Base-by-base conservation (phyloP, 495 filamentous ascomycete genomes). In the Podospora pseudoanserina region DNA sequence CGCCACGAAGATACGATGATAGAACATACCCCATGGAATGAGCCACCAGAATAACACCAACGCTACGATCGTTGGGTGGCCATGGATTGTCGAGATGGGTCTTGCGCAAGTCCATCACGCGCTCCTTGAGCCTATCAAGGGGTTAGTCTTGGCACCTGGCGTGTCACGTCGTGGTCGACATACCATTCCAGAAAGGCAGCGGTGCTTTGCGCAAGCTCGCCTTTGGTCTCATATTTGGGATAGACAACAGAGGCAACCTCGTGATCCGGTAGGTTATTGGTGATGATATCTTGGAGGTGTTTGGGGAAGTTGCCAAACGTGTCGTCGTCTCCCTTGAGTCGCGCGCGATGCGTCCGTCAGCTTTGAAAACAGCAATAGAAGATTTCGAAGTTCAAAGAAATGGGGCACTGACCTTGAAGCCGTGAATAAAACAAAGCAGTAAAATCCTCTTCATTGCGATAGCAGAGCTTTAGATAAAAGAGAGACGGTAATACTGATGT, bases 141-240 rank as follows among this genome's bases (percentile, higher is more conserved):
- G 75, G 65, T 20, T 58, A 58, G 56, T 15, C n/a, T 39, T 27
- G 65, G 34, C 59, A 53, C 49, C 64, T 18, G 66, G 32, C 28
- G 28, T 1, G 28, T 44, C 39, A 5, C 30, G 61, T 56, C 2
- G n/a, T 16, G 27, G 30, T 27, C 4, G 13, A 49, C 74, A 61
- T 78, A 93, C 94, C 95, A 99, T 80, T 92, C 92, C 70, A 92
- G 84, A 71, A 99, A 94, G 4, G 84, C 82, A 20, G 79, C 82
- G 20, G 96, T 92, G 71, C 88, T 91, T 75, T 91, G 86, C 44
- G 84, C 84, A 64, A 99, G 77, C 74, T 96, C 93, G 0, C 95
- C 95, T 70, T 89, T 86, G 5, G 95, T 99, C 77, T 97, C 93
- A 76, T 92, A 99, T 73, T 90, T 91, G 5, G 95, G 95, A 77